A percentile compares a stretch with the other conserved stretches of the same genome.
Evolutionary conservation across 805 yeast genomes (phyloP).

Genomic region (Tetrapisispora nanseiensis): DNA sequence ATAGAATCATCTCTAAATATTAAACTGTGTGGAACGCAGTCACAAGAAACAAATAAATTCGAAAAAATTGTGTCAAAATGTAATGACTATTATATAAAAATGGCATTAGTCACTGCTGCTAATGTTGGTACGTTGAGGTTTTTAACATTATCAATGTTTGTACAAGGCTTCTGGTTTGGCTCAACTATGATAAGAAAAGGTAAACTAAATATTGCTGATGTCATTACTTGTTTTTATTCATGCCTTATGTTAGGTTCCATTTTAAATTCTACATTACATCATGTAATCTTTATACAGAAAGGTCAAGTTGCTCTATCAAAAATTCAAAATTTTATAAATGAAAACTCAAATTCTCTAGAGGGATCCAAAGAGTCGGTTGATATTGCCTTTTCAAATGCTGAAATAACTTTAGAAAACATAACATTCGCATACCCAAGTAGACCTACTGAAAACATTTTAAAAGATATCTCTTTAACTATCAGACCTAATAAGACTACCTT

Average conservation of each 20-base stretch:
- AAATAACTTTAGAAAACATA: conserved; percentile 45
- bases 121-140: conserved; percentile 51
- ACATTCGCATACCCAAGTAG: conserved; percentile 57
- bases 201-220: conserved; percentile 46
- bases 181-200: conserved; percentile 48
- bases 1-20: conserved; percentile 51
- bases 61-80: conserved; percentile 21
- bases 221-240: conserved; percentile 75
- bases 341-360: not conserved
- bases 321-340: conserved; percentile 34
- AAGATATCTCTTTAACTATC: conserved; percentile 38
- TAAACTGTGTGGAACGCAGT: conserved; percentile 49
- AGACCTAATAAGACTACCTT: conserved; percentile 42
- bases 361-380: not conserved
- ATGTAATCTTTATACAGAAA: conserved; percentile 54
- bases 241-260: conserved; percentile 64
- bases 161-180: conserved; percentile 92
- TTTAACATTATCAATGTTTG: conserved; percentile 63
- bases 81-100: conserved; percentile 33
- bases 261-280: conserved; percentile 44
- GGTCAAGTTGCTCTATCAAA: conserved; percentile 60
- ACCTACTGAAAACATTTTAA: conserved; percentile 37
- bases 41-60: conserved; percentile 41
- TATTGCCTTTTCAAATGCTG: not conserved
- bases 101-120: conserved; percentile 38